These are phyloP conservation scores for Fagus sylvatica DNA, from an alignment of 306 rosid genomes.

Conservation along the genomic window DNA sequence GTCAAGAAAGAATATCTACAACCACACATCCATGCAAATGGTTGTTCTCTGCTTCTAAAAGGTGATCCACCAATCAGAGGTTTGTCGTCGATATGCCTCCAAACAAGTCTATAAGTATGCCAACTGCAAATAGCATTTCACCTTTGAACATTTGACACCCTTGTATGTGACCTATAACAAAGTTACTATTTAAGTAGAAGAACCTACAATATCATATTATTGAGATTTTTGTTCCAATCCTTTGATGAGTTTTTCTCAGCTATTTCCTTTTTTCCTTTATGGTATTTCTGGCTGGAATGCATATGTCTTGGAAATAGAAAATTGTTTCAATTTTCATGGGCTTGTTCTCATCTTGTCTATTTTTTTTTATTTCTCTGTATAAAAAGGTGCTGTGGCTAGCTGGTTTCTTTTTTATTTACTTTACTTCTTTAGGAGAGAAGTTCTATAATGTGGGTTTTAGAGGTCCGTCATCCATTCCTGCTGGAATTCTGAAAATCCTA, in stretches of 20 bases:
- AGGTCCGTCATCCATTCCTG: neutral
- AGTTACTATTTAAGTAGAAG: no score
- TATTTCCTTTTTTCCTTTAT: neutral
- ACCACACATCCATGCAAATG: no score
- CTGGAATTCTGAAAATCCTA: neutral
- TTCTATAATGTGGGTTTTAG: neutral
- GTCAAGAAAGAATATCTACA: no score
- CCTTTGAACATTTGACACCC: neutral
- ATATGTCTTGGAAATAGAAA: neutral
- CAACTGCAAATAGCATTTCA: no score
- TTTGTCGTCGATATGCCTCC: no score
- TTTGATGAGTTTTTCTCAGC: neutral
- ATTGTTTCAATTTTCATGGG: neutral
- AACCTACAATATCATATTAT: neutral
- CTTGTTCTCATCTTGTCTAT: neutral
- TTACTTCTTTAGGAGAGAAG: neutral
- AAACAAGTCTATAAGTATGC: no score
- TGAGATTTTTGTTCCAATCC: conserved; percentile 17
- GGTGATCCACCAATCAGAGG: no score
- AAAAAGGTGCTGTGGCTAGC: neutral
- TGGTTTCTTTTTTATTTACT: neutral
- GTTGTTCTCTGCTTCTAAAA: no score
- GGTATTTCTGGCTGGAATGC: neutral
- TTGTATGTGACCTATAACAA: no score
- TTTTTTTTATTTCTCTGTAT: no score